Evolutionary conservation across 1,139 yeast genomes (phyloP).

Genomic region (Yamadazyma oceani): DNA sequence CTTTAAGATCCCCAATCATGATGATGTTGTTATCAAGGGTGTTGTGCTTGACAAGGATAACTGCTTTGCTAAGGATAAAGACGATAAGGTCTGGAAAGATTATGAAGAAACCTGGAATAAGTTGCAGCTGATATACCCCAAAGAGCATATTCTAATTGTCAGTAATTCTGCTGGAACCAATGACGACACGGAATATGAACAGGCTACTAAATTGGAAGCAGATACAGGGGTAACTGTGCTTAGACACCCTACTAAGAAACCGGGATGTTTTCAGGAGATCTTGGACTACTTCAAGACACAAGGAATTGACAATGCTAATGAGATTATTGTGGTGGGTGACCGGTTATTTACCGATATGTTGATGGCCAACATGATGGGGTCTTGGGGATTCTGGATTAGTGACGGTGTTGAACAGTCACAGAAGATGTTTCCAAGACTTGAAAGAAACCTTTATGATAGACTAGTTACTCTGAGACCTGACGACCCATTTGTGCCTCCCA

Average conservation of each 20-base stretch:
- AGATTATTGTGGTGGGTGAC: conserved; percentile 87
- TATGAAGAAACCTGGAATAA: conserved; percentile 52
- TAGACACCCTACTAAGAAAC: conserved; percentile 80
- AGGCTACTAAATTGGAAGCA: conserved; percentile 64
- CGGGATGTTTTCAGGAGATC: conserved; percentile 81
- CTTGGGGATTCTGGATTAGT: conserved; percentile 79
- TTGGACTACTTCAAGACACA: conserved; percentile 53
- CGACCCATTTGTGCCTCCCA: conserved; percentile 29
- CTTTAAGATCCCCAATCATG: conserved; percentile 30
- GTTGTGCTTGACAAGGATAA: conserved; percentile 93
- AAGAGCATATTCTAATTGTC: conserved; percentile 70
- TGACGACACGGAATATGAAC: conserved; percentile 61
- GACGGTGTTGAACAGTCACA: conserved; percentile 68
- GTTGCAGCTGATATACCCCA: conserved; percentile 59
- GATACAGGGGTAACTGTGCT: conserved; percentile 77
- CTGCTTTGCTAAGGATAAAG: conserved; percentile 86
- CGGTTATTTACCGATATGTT: conserved; percentile 85
- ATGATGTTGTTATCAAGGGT: conserved; percentile 54
- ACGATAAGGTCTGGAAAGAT: conserved; percentile 76
- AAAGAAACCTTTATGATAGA: conserved; percentile 42
- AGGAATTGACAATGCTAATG: conserved; percentile 51
- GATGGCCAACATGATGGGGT: conserved; percentile 94
- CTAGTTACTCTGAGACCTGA: conserved; percentile 24
- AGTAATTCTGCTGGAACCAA: conserved; percentile 93
- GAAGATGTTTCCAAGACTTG: conserved; percentile 52